Base-by-base conservation (phyloP, 495 filamentous ascomycete species). In the Chaetomium fimeti region DNA sequence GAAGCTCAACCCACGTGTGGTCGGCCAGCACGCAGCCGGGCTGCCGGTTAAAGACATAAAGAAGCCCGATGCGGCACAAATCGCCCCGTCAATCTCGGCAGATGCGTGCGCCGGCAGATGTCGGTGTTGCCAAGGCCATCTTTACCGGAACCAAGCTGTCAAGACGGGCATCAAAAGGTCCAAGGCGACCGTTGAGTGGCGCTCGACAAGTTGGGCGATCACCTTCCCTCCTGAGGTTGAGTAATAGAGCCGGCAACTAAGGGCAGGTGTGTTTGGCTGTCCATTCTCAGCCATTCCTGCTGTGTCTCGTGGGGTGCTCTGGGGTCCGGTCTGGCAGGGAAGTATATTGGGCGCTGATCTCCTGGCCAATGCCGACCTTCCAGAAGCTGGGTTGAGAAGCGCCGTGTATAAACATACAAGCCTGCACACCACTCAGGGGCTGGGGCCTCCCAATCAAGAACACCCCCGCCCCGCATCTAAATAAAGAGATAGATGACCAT, bases 31-130 rank as follows among this genome's bases (percentile, higher is more conserved):
- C 58, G 8, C 20, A 20, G 18, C 27, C 16, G 43, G 43, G 40
- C 42, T 49, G 36, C 49, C 48, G 60, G 60, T 42, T 53, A 62
- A 62, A 43, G n/a, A 43, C n/a, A 5, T 24, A 20, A 20, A 28
- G 20, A 49, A 42, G 22, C 1, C 48, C 60, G 36, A 7, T 28
- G 38, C 25, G 48, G 47, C 48, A 62, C 24, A 62, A 8, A 53
- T 54, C 12, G 48, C 49, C n/a, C 60, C 48, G 47, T 43, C 60
- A 54, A 52, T 62, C 49, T 62, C 60, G 60, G 60, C 60, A 62
- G 60, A 62, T 62, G 49, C 5, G 15, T 62, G 2, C 11, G 0
- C 36, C 60, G 60, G 60, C 60, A 62, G 36, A 62, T 62, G 16
- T 54, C n/a, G 27, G 24, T 9, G n/a, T 2, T 62, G 47, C 60